Conservation (phyloP, 1,139 yeast genomes). For the Yamadazyma triangularis region DNA sequence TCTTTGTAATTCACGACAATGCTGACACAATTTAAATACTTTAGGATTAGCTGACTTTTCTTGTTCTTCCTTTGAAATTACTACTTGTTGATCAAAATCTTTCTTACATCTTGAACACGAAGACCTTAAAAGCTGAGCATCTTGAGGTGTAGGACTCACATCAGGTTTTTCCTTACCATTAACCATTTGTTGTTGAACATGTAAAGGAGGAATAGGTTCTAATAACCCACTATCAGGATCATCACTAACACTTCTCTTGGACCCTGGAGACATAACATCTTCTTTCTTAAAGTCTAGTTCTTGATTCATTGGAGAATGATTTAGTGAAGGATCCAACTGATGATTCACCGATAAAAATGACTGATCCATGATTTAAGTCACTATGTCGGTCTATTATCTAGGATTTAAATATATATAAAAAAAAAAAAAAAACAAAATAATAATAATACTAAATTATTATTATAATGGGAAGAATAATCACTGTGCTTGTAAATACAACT, state of each 20-base stretch:
- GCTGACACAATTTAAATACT: conserved; percentile 54
- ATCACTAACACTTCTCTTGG: conserved; percentile 7
- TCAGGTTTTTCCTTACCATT: conserved; percentile 9
- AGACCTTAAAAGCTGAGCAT: conserved; percentile 10
- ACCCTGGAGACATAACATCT: not conserved
- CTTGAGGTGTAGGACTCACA: not conserved
- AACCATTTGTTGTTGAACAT: conserved; percentile 38
- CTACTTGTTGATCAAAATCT: conserved; percentile 45
- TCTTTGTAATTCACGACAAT: conserved; percentile 60
- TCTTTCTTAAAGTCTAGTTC: not conserved
- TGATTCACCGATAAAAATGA: conserved; percentile 29
- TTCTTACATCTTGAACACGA: conserved; percentile 58
- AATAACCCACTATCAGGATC: conserved; percentile 16
- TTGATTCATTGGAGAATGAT: not conserved
- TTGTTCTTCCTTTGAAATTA: conserved; percentile 26
- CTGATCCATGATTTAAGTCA: conserved; percentile 24
- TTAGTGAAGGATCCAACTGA: conserved; percentile 19
- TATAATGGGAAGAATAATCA: too few species aligned
- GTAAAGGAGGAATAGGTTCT: conserved; percentile 44
- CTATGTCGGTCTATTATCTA: too few species aligned
- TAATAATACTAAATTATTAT: too few species aligned
- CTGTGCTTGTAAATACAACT: too few species aligned
- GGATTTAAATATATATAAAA: conserved; percentile 1
- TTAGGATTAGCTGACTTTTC: conserved; percentile 41
- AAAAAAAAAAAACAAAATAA: too few species aligned